Evolutionary conservation across 306 rosid genomes (phyloP).

Genomic region (Inga laurina): DNA sequence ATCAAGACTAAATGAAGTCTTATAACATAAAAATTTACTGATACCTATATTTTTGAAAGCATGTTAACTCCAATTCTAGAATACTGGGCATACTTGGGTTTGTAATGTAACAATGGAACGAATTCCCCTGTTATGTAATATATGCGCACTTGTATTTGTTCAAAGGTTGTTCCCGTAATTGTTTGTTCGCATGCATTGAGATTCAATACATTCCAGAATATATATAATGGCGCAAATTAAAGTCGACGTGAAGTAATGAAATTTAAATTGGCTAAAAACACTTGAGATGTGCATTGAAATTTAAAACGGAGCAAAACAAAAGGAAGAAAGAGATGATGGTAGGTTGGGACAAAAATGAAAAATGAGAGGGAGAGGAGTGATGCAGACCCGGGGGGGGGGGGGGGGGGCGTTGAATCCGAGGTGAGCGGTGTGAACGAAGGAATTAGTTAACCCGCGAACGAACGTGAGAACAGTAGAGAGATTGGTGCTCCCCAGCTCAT

Average conservation of each 20-base stretch:
- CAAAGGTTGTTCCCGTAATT: not conserved
- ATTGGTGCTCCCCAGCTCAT: not conserved
- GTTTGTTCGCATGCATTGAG: not conserved
- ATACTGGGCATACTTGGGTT: not conserved
- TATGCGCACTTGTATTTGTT: no score
- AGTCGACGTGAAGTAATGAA: not conserved
- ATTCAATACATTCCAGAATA: not conserved
- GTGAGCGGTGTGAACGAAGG: not conserved
- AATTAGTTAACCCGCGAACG: no score
- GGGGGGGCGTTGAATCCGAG: not conserved
- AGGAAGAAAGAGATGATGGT: no score
- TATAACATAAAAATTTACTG: not conserved
- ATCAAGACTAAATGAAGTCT: not conserved
- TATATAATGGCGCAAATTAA: not conserved
- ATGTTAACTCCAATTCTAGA: not conserved
- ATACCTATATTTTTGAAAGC: not conserved
- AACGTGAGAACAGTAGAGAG: no score
- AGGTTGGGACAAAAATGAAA: no score
- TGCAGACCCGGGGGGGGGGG: not conserved
- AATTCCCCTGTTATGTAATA: not conserved
- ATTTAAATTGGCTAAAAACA: not conserved
- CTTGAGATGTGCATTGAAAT: no score
- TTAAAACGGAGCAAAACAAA: no score
- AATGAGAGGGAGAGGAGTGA: not conserved
- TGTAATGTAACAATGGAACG: not conserved